Base-by-base conservation (phyloP, 495 filamentous ascomycete species). In the Hyaloscypha variabilis region DNA sequence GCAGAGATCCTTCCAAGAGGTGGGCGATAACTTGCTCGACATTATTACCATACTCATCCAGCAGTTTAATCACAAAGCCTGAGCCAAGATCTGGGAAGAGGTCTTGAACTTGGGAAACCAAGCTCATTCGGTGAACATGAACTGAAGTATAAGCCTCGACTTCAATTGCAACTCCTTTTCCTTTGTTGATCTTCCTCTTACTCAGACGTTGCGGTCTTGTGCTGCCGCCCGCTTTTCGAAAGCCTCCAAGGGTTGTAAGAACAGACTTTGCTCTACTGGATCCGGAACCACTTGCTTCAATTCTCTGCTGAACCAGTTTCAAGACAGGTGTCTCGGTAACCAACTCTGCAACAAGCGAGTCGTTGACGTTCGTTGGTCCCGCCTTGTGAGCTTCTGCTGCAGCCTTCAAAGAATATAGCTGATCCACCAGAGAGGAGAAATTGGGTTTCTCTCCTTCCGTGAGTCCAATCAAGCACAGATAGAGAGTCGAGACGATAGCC, bases 51-150 rank as follows among this genome's bases (percentile, higher is more conserved):
- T 95, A 95, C 72, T 89, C 86, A 67, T 95, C 90, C 2, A 98
- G 81, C 19, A 97, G 82, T 65, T 85, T 86, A 19, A 89, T 79
- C 49, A 98, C 78, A 75, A 97, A 98, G 5, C 85, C 90, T 8
- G 91, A 87, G 3, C 94, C 95, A 8, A 99, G 82, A 63, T 94
- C 86, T 0, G 95, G 93, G 76, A 99, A 97, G 26, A 99, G 81
- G 70, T 99, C 95, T 72, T 97, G 93, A 42, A 99, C 81, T 76
- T 94, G 91, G 8, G 87, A 89, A 56, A 97, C 85, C 29, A 94
- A 85, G 70, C 87, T 92, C 86, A 94, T 88, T 29, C 84, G 88
- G 77, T 97, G 92, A 51, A 92, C 77, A 72, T 93, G 91, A 14
- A 94, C 78, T 42, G 78, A 39, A 75, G 77, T 60, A 78, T 62